A percentile compares a stretch with the other conserved stretches of the same genome.
These are phyloP conservation scores for Xanthoceras sorbifolium DNA, from an alignment of 345 rosid genomes.

Conservation along the genomic window DNA sequence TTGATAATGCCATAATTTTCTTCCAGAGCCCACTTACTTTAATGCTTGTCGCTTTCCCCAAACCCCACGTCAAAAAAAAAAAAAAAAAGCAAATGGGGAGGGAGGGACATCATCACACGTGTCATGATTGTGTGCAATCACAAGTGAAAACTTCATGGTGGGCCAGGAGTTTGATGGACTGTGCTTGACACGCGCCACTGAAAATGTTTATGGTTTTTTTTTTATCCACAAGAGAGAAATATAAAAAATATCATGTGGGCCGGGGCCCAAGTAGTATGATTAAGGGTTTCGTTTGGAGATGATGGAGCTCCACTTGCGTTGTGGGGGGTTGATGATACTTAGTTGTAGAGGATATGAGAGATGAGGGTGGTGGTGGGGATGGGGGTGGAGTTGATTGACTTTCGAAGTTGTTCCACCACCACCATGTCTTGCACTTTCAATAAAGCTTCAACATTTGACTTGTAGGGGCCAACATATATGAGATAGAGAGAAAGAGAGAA, in stretches of 20 bases:
- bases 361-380: not conserved
- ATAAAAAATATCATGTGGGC: constrained; percentile 3
- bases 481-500: not conserved
- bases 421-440: constrained; percentile 10
- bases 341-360: not conserved
- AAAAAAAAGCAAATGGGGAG: not conserved
- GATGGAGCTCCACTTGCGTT: not conserved
- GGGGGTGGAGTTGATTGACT: constrained; percentile 11
- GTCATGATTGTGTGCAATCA: not conserved
- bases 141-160: not conserved
- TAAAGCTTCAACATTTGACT: constrained; percentile 11
- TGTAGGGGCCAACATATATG: not conserved
- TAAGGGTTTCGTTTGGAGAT: not conserved
- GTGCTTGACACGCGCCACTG: not conserved
- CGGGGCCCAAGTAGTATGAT: constrained; percentile 12
- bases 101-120: not conserved
- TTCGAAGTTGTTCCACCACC: not conserved
- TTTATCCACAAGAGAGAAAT: no score
- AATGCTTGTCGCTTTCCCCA: constrained; percentile 18
- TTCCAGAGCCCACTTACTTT: constrained; percentile 11
- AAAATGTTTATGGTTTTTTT: not conserved
- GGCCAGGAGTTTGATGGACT: not conserved
- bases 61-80: no score
- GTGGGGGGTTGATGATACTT: not conserved
- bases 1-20: constrained; percentile 6